phyloP scores from a whole-genome alignment of 495 filamentous ascomycete species.

The Aspergillus wentii region DNA sequence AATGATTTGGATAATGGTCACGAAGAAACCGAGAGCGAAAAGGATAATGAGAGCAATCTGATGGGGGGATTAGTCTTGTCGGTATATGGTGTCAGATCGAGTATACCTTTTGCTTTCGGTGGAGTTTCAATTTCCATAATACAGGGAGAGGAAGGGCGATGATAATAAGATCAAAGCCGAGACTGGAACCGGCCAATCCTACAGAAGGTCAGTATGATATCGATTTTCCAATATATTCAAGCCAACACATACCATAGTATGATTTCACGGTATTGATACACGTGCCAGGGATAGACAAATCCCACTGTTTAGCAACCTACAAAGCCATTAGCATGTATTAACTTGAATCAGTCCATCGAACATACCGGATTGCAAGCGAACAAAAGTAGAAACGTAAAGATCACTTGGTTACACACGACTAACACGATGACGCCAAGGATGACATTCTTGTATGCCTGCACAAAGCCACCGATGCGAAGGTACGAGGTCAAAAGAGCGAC shows the following conservation, averaged over 20 bases:
- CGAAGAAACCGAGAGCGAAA: slow-evolving; percentile 49
- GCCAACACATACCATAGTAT: slow-evolving; percentile 34
- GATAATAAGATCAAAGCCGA: slow-evolving; percentile 45
- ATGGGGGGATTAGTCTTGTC: no score
- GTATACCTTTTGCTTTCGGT: slow-evolving; percentile 15
- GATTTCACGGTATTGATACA: slow-evolving; percentile 39
- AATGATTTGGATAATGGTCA: slow-evolving; percentile 50
- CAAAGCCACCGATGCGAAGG: slow-evolving; percentile 40
- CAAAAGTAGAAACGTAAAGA: slow-evolving; percentile 18
- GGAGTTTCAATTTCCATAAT: slow-evolving; percentile 36
- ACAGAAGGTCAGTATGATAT: no score
- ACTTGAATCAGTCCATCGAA: background rate
- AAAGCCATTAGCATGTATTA: background rate
- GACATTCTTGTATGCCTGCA: slow-evolving; percentile 29
- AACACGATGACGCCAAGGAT: slow-evolving; percentile 28
- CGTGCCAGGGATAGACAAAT: slow-evolving; percentile 27
- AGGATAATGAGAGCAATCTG: slow-evolving; percentile 40
- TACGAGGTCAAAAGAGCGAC: slow-evolving; percentile 45
- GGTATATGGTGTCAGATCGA: no score
- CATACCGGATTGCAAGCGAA: slow-evolving; percentile 36
- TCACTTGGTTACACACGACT: slow-evolving; percentile 30
- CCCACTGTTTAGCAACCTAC: slow-evolving; percentile 43
- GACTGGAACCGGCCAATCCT: slow-evolving; percentile 15
- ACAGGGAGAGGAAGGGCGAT: slow-evolving; percentile 46
- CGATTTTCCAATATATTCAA: no score